phyloP scores from a whole-genome alignment of 1,139 yeast genomes.

The Yamadazyma dendronema region DNA sequence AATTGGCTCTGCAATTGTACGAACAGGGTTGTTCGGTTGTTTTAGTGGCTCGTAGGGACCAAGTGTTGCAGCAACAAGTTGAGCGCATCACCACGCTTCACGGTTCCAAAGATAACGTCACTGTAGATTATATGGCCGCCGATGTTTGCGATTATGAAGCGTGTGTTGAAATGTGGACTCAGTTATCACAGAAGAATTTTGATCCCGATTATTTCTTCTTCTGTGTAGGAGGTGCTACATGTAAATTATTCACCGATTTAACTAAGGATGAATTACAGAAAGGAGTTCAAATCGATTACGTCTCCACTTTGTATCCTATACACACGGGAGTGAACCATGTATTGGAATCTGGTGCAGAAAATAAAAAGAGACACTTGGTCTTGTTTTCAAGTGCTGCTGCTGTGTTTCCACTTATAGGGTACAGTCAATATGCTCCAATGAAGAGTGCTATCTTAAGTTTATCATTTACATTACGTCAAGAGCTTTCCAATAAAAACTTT shows the following conservation, averaged over 20 bases:
- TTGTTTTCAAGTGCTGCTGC: slow-evolving; percentile 81
- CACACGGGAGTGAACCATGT: slow-evolving; percentile 58
- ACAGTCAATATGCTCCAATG: slow-evolving; percentile 84
- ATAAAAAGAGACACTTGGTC: slow-evolving; percentile 57
- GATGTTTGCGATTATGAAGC: slow-evolving; percentile 63
- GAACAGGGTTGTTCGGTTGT: slow-evolving; percentile 60
- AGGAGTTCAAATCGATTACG: slow-evolving; percentile 71
- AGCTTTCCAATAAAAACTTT: slow-evolving; percentile 64
- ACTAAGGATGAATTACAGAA: slow-evolving; percentile 53
- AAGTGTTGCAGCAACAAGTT: slow-evolving; percentile 52
- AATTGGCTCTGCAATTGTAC: slow-evolving; percentile 64
- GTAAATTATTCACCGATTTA: slow-evolving; percentile 74
- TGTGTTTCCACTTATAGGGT: slow-evolving; percentile 87
- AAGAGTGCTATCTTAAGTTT: slow-evolving; percentile 80
- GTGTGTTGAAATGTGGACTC: slow-evolving; percentile 40
- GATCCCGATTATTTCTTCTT: slow-evolving; percentile 76
- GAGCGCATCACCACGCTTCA: slow-evolving; percentile 32
- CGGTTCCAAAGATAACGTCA: slow-evolving; percentile 23
- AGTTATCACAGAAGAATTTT: slow-evolving; percentile 15
- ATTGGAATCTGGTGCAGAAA: slow-evolving; percentile 9
- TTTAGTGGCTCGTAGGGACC: slow-evolving; percentile 71
- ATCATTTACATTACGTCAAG: slow-evolving; percentile 79
- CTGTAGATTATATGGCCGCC: slow-evolving; percentile 50
- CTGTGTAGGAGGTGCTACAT: slow-evolving; percentile 86
- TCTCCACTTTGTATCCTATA: slow-evolving; percentile 66